A percentile compares a stretch with the other conserved stretches of the same genome.
phyloP scores from a whole-genome alignment of 768 basidiomycete genomes.

The Calocybe indica region DNA sequence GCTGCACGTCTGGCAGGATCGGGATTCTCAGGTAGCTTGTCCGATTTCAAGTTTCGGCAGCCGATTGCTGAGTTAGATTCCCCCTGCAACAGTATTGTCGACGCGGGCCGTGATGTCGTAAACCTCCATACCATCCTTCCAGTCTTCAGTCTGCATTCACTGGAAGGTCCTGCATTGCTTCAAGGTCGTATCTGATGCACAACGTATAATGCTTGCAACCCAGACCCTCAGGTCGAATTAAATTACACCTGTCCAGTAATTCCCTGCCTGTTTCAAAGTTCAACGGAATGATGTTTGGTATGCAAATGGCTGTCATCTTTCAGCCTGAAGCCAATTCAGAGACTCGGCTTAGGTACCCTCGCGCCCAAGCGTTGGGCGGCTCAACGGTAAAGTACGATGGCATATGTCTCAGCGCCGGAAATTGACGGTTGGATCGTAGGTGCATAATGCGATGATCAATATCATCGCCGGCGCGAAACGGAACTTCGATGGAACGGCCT shows the following conservation, averaged over 20 bases:
- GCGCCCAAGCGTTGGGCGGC: conserved; percentile 21
- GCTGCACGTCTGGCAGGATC: conserved; percentile 17
- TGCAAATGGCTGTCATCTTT: no score
- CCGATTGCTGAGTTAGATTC: no score
- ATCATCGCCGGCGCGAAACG: conserved; percentile 16
- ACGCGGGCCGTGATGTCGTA: conserved; percentile 20
- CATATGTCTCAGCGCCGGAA: no score
- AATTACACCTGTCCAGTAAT: conserved; percentile 23
- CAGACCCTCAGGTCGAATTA: conserved; percentile 19
- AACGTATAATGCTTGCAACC: not conserved
- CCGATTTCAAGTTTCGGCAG: no score
- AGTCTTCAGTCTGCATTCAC: conserved; percentile 15
- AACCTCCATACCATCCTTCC: conserved; percentile 23
- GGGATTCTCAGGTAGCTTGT: conserved; percentile 21
- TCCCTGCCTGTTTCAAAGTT: conserved; percentile 17
- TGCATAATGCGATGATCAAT: conserved; percentile 25
- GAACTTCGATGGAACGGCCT: conserved; percentile 20
- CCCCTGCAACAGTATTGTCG: no score
- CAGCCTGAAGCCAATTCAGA: no score
- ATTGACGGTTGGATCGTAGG: conserved; percentile 10
- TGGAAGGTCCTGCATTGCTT: conserved; percentile 14
- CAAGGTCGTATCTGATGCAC: not conserved
- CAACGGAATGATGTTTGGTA: conserved; percentile 17
- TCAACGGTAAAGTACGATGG: conserved; percentile 25
- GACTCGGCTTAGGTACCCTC: no score